Evolutionary conservation across 768 basidiomycete species (phyloP).

Genomic region (Rhodotorula graminis): DNA sequence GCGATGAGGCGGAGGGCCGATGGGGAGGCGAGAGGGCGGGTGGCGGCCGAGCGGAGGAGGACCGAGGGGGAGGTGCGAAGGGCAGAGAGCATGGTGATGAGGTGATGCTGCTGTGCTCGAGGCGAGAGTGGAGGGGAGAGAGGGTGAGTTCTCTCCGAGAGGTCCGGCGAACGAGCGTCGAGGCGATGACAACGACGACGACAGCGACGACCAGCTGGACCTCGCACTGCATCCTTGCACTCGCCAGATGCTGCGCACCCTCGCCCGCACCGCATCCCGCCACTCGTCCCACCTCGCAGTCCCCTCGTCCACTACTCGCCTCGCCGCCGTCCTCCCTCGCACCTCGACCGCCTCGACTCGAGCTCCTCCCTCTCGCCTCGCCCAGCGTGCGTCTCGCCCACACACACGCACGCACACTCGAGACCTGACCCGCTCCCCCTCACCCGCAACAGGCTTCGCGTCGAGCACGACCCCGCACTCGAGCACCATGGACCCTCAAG

Average conservation of each 20-base stretch:
- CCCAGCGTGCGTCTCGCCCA: not conserved
- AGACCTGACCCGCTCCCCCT: not conserved
- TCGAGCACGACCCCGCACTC: constrained; percentile 22
- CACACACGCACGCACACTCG: too few relatives aligned
- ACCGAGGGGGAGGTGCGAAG: not conserved
- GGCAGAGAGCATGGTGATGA: not conserved
- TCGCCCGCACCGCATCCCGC: too few relatives aligned
- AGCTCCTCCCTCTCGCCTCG: not conserved
- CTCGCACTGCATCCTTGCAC: too few relatives aligned
- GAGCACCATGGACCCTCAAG: constrained; percentile 29
- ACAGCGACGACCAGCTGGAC: too few relatives aligned
- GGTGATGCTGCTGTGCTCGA: not conserved
- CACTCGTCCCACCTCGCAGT: not conserved
- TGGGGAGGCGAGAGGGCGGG: constrained; percentile 8
- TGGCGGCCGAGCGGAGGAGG: not conserved
- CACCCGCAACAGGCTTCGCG: not conserved
- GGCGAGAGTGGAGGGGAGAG: not conserved
- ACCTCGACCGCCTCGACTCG: too few relatives aligned
- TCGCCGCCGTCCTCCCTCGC: not conserved
- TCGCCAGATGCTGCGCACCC: not conserved
- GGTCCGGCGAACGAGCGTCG: too few relatives aligned
- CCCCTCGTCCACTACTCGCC: too few relatives aligned
- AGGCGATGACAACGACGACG: too few relatives aligned
- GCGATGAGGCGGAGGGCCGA: constrained; percentile 8
- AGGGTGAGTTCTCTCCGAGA: too few relatives aligned